Evolutionary conservation across 2,329 filamentous ascomycete species (phyloP).

Genomic region (Sphaceloma murrayae): DNA sequence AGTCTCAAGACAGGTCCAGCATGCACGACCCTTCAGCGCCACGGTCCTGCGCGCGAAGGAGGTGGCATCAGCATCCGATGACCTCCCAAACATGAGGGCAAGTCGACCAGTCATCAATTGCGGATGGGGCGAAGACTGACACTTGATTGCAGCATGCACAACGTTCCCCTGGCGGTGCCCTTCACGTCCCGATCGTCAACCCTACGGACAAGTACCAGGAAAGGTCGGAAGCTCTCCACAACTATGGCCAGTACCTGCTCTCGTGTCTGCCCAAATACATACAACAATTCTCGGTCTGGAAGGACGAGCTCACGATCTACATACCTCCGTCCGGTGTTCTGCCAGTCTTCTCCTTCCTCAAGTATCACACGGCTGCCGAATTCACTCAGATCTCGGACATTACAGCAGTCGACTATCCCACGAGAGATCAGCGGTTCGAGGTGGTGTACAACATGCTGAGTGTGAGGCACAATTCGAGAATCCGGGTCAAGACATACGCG

Average conservation of each 20-base stretch:
- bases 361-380: constrained; percentile 95
- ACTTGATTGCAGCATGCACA: constrained; percentile 31
- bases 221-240: constrained; percentile 80
- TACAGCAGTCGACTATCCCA: constrained; percentile 92
- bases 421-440: constrained; percentile 90
- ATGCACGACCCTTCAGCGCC: constrained; percentile 36
- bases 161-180: constrained; percentile 39
- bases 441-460: constrained; percentile 96
- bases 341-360: constrained; percentile 88
- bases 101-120: constrained; percentile 20
- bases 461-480: constrained; percentile 90
- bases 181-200: constrained; percentile 75
- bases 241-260: constrained; percentile 94
- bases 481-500: constrained; percentile 97
- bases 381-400: constrained; percentile 90
- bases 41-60: constrained; percentile 36
- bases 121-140: constrained; percentile 12
- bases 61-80: constrained; percentile 33
- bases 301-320: constrained; percentile 75
- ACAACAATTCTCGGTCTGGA: constrained; percentile 99
- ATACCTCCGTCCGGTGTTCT: constrained; percentile 81
- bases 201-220: constrained; percentile 86
- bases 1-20: constrained; percentile 30
- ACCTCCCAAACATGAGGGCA: constrained; percentile 40
- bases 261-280: constrained; percentile 95